Evolutionary conservation across 768 basidiomycete genomes (phyloP).

Genomic region (Fistulinella prunicolor): DNA sequence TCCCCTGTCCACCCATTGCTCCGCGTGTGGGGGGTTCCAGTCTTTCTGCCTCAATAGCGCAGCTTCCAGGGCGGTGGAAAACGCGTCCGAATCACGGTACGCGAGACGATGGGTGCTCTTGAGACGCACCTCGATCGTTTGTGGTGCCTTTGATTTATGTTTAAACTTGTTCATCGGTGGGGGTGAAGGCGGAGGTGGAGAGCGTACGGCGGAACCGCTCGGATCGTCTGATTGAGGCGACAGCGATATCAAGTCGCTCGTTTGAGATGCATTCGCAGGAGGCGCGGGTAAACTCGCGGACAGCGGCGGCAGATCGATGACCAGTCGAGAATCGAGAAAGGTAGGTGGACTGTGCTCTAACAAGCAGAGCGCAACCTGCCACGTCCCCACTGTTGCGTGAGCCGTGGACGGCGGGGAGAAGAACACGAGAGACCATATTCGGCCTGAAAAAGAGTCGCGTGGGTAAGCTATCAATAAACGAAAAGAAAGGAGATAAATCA

Average conservation of each 20-base stretch:
- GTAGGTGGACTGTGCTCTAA: conserved; percentile 58
- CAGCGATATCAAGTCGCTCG: conserved; percentile 9
- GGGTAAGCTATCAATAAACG: neutral
- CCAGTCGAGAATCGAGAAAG: conserved; percentile 50
- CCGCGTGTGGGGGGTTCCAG: conserved; percentile 9
- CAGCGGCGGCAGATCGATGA: conserved; percentile 38
- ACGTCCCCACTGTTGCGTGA: conserved; percentile 10
- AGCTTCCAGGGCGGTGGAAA: conserved; percentile 1
- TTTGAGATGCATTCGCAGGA: neutral
- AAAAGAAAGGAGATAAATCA: neutral
- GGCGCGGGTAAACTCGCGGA: neutral
- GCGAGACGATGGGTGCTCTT: conserved; percentile 17
- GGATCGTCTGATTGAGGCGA: neutral
- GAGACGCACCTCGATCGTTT: conserved; percentile 32
- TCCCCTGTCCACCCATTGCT: conserved; percentile 11
- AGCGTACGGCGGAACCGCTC: neutral
- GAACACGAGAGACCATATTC: conserved; percentile 28
- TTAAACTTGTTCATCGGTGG: neutral
- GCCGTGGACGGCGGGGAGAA: conserved; percentile 14
- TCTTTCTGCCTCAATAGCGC: conserved; percentile 3
- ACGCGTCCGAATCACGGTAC: conserved; percentile 20
- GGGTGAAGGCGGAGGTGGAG: neutral
- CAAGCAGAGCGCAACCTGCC: conserved; percentile 50
- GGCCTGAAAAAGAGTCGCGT: conserved; percentile 9
- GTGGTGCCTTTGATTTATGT: conserved; percentile 4